Conservation (phyloP, 257 asterid species). For the Solanum bulbocastanum region DNA sequence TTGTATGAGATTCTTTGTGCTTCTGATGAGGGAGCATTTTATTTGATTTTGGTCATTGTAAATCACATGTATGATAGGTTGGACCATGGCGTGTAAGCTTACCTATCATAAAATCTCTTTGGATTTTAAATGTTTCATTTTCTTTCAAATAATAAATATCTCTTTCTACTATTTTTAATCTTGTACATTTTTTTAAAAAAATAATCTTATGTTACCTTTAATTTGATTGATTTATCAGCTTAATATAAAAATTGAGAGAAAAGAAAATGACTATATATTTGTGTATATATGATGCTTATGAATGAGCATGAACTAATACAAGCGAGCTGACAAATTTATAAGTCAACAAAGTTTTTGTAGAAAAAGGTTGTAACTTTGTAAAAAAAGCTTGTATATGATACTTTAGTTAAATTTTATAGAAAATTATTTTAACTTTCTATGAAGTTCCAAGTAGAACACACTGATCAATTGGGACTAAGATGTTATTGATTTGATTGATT, state of each 20-base stretch:
- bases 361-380: background rate
- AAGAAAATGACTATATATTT: background rate
- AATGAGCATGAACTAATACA: background rate
- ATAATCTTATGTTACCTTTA: background rate
- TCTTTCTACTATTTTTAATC: background rate
- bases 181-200: background rate
- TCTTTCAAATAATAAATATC: background rate
- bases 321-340: background rate
- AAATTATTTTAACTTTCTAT: background rate
- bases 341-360: background rate
- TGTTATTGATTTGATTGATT: background rate
- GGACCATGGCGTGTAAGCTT: background rate
- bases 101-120: background rate
- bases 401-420: background rate
- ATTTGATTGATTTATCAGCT: background rate
- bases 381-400: background rate
- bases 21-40: background rate
- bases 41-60: background rate
- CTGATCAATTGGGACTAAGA: background rate
- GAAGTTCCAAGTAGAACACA: background rate
- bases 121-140: background rate
- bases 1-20: slow-evolving; percentile 1
- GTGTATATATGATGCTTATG: background rate
- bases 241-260: background rate
- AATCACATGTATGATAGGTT: background rate